These are phyloP conservation scores for Acacia confusa DNA, from an alignment of 306 rosid species.

Conservation along the genomic window DNA sequence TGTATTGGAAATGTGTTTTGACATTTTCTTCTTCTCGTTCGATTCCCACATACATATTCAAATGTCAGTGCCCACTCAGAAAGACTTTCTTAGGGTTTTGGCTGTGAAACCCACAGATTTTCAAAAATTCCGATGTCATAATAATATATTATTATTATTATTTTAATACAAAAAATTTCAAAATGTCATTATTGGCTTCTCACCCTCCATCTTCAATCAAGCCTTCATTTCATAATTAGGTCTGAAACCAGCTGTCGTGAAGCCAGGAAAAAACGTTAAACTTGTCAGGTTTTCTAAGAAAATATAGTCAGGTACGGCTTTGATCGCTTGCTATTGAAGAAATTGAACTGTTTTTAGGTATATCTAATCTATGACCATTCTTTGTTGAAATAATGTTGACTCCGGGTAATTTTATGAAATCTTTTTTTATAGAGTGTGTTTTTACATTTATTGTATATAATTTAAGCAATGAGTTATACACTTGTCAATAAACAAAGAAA, in stretches of 20 bases:
- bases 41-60: slow-evolving; percentile 37
- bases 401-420: neutral
- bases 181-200: slow-evolving; percentile 38
- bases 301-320: neutral
- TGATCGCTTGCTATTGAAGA: slow-evolving; percentile 17
- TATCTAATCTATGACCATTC: neutral
- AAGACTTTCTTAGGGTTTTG: slow-evolving; percentile 39
- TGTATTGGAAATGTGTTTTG: slow-evolving; percentile 24
- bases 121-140: slow-evolving; percentile 31
- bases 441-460: too few relatives aligned
- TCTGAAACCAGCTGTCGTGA: slow-evolving; percentile 32
- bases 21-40: slow-evolving; percentile 23
- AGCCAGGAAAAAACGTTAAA: neutral
- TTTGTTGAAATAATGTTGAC: neutral
- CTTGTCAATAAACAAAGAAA: too few relatives aligned
- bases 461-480: too few relatives aligned
- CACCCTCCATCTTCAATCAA: slow-evolving; percentile 31
- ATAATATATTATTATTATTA: neutral
- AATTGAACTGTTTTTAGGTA: neutral
- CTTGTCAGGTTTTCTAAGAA: neutral
- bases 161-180: slow-evolving; percentile 8
- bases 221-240: slow-evolving; percentile 3
- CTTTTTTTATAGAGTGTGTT: neutral
- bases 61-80: slow-evolving; percentile 42
- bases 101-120: slow-evolving; percentile 10